A percentile compares a stretch with the other conserved stretches of the same genome.
Conservation (phyloP, 1,284 basidiomycete genomes). For the Vanrija humicola region DNA sequence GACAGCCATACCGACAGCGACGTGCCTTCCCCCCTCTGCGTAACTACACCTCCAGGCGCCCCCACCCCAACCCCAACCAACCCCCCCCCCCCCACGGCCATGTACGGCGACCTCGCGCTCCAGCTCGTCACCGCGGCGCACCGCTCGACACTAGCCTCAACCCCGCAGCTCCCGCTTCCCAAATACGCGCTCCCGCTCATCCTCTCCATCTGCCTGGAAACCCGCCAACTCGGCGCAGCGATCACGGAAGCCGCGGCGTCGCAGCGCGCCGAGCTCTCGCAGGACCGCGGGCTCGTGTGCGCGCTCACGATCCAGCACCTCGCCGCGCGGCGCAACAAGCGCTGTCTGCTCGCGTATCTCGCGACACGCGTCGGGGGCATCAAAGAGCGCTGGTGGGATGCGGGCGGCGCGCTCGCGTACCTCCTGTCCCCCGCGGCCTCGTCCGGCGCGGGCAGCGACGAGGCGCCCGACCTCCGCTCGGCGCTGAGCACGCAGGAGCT, state of each 20-base stretch:
- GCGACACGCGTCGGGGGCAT: constrained; percentile 75
- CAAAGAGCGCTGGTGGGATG: constrained; percentile 82
- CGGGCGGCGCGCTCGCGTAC: constrained; percentile 83
- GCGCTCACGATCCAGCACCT: constrained; percentile 82
- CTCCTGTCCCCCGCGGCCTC: constrained; percentile 58
- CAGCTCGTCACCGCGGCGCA: constrained; percentile 82
- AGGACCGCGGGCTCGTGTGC: constrained; percentile 55
- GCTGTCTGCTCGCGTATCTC: constrained; percentile 89
- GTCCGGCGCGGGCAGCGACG: constrained; percentile 18
- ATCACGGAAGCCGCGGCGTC: constrained; percentile 42
- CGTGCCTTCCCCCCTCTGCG: no score
- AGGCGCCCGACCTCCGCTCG: constrained; percentile 60
- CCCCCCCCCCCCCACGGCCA: constrained; percentile 21
- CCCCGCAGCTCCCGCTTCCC: constrained; percentile 57
- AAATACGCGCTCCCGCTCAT: constrained; percentile 91
- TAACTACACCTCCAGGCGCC: not conserved
- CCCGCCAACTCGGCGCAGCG: constrained; percentile 68
- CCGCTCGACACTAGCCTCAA: constrained; percentile 73
- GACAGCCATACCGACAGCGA: not conserved
- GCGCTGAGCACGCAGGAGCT: constrained; percentile 85
- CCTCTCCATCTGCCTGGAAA: constrained; percentile 80
- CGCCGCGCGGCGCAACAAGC: constrained; percentile 82
- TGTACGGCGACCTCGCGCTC: constrained; percentile 73
- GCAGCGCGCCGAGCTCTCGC: constrained; percentile 37
- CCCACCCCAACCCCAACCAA: no score